Base-by-base conservation (phyloP, 2,329 filamentous ascomycete genomes). In the Trichoderma harzianum region DNA sequence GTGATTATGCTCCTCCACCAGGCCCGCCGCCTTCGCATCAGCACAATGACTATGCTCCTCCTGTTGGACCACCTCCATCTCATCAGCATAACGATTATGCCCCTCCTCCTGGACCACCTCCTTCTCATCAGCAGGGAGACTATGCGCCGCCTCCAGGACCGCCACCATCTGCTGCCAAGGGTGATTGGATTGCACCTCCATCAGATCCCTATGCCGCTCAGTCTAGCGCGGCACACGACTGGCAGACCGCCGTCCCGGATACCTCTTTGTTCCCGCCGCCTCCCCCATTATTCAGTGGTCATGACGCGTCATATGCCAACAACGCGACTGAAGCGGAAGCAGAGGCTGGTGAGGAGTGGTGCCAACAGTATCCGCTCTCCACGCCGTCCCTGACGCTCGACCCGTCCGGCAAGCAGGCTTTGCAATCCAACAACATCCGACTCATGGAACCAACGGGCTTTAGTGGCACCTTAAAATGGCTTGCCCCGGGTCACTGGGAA, bases 191-290 rank as follows among this genome's bases (percentile, higher is more conserved):
- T 24, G 78, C 77, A 10, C 82, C 83, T 32, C 84, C 83, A 1
- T 75, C 81, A 0, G 82, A 81, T 0, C 81, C 78, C 6, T 77
- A 81, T 28, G 78, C 80, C 7, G 71, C 74, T 21, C 72, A 71
- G 60, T 72, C 75, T 43, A 76, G 77, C 61, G 73, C 75, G 5
- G 79, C 89, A 75, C 91, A 94, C 78, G 89, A 92, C 80, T 94
- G 92, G 92, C 85, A 90, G 75, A 78, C 86, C 7, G 87, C 90
- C 3, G 91, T 94, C 1, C 91, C 92, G 0, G 92, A 94, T 79
- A 93, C 89, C 1, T 85, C 91, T 1, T 85, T 92, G 11, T 88
- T 94, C 57, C 92, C 92, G 1, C 92, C 92, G 0, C 92, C 92
- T 1, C 92, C 92, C 0, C 87, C 87, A 34, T 86, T 93, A 78